Base-by-base conservation (phyloP, 192 early-diverging fungal genomes). In the Backusella morwellensis region DNA sequence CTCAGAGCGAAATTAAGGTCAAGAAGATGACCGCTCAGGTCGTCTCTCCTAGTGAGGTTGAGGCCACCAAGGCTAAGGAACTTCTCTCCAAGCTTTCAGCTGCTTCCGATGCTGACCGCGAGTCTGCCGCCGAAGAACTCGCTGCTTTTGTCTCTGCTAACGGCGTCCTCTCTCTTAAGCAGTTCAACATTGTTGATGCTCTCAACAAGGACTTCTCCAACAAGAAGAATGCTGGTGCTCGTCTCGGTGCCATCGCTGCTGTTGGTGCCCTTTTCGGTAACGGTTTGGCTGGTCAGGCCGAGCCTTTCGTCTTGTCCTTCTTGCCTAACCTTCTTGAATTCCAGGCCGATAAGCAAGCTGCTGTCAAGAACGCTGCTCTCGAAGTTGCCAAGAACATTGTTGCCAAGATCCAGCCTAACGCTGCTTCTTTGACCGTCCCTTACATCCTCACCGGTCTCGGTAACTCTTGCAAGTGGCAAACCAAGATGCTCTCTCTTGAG, bases 391-490 rank as follows among this genome's bases (percentile, higher is more conserved):
- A 83, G 71, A 79, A 79, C 35, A 82, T 85, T 54, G 77, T 84
- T 73, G 66, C 69, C 74, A 83, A 81, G 50, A 77, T 83, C 73
- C 85, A 85, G 75, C 74, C 87, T 63, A 79, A 85, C 36, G 83
- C 88, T 66, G 80, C 83, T 63, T 73, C 77, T 68, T 72, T 86
- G 68, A 80, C 92, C 80, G 88, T 95, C 42, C 91, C 92, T 38
- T 81, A 89, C 76, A 84, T 93, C 69, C 78, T 90, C 73, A 87
- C 86, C 59, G 89, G 88, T 69, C 87, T 94, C 77, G 85, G 88
- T 75, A 93, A 93, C 84, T 90, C 91, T 73, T 87, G 91, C 78
- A 95, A 91, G 84, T 90, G 91, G 89, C 89, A 92, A 74, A 91
- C 91, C 77, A 92, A 93, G 88, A 79, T 81, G 21, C 82, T 83